phyloP scores from a whole-genome alignment of 2,329 filamentous ascomycete species.

The Nakataea oryzae region DNA sequence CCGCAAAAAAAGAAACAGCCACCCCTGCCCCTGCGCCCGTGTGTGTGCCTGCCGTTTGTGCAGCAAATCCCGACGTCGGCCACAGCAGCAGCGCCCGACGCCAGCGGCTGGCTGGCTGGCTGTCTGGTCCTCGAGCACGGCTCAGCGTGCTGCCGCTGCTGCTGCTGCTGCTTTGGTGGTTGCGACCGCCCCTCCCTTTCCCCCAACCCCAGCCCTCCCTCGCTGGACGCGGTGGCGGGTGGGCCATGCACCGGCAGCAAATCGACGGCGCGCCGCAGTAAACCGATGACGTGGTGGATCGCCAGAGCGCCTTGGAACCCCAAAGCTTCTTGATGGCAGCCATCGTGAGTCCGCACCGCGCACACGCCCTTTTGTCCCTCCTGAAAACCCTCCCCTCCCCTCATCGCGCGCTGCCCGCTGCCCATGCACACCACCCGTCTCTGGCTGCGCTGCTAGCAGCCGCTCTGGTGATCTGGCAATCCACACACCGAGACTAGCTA shows the following conservation, averaged over 20 bases:
- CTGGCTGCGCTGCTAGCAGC: too few relatives aligned
- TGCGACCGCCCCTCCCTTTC: not conserved
- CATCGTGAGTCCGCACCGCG: slow-evolving; percentile 21
- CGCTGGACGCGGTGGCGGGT: not conserved
- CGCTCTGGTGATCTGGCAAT: not conserved
- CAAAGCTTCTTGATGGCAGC: slow-evolving; percentile 15
- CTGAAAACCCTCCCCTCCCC: too few relatives aligned
- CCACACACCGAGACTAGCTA: not conserved
- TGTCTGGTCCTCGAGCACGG: not conserved
- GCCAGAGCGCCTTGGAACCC: not conserved
- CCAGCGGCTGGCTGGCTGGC: not conserved
- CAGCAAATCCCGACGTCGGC: too few relatives aligned
- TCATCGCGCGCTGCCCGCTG: too few relatives aligned
- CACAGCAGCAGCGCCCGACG: not conserved
- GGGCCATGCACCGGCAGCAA: not conserved
- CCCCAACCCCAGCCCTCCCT: not conserved
- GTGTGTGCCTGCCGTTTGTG: too few relatives aligned
- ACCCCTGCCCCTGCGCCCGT: not conserved
- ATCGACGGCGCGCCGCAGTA: not conserved
- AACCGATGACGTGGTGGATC: slow-evolving; percentile 5
- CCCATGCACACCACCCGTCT: too few relatives aligned
- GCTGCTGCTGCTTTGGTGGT: not conserved
- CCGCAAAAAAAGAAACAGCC: too few relatives aligned
- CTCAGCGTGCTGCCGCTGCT: not conserved
- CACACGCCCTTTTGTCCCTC: not conserved